These are phyloP conservation scores for Malassezia arunalokei DNA, from an alignment of 1,284 basidiomycete species.

Conservation along the genomic window DNA sequence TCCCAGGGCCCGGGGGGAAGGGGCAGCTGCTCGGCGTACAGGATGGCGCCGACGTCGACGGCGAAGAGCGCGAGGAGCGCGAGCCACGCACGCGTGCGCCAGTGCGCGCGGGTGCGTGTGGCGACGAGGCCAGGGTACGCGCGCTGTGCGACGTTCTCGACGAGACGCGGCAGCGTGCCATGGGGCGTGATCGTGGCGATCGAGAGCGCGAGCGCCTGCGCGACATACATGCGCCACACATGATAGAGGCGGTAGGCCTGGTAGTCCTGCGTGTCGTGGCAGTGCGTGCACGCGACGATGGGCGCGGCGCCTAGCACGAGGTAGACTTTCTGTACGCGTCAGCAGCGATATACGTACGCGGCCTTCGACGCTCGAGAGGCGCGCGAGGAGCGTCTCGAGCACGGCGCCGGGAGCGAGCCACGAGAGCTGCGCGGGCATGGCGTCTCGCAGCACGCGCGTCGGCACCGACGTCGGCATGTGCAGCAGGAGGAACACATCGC, in stretches of 20 bases:
- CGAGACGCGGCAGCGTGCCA: neutral
- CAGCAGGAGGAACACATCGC: conserved; percentile 9
- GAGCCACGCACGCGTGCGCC: neutral
- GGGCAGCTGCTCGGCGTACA: neutral
- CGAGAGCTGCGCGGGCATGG: neutral
- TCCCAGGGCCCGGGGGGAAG: conserved; percentile 6
- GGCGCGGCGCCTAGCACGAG: conserved; percentile 9
- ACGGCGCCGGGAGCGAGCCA: neutral
- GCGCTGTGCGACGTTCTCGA: neutral
- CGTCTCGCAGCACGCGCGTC: conserved; percentile 8
- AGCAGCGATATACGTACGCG: conserved; percentile 3
- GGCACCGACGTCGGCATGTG: neutral
- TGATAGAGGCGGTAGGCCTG: neutral
- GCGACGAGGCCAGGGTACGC: neutral
- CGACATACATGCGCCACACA: neutral
- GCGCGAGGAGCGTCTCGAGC: conserved; percentile 4
- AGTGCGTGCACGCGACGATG: conserved; percentile 8
- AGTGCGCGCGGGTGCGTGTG: neutral
- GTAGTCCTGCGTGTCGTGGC: conserved; percentile 1
- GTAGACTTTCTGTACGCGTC: conserved; percentile 12
- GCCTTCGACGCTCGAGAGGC: conserved; percentile 13
- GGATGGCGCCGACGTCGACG: neutral
- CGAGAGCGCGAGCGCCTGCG: neutral
- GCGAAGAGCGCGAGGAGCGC: neutral
- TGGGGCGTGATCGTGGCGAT: conserved; percentile 5